Evolutionary conservation across 495 filamentous ascomycete genomes (phyloP).

Genomic region (Aspergillus kassunensis): DNA sequence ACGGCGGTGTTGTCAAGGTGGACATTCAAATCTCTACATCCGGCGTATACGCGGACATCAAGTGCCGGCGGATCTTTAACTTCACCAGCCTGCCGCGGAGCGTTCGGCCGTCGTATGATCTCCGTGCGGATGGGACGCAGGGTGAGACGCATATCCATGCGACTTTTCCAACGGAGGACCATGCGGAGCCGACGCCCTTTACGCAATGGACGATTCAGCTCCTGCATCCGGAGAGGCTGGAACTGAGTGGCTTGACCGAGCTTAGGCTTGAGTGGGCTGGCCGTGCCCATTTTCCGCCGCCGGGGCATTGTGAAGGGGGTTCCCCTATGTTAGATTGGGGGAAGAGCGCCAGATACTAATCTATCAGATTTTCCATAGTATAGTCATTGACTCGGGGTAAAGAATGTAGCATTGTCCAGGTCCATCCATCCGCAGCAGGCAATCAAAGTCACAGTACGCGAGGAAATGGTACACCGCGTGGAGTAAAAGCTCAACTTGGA

Average conservation of each 20-base stretch:
- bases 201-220: neutral
- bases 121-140: neutral
- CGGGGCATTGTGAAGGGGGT: too few relatives aligned
- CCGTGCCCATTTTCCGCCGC: neutral
- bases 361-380: too few relatives aligned
- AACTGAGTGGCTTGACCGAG: neutral
- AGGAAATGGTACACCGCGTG: too few relatives aligned
- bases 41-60: neutral
- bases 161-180: neutral
- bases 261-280: neutral
- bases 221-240: neutral
- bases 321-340: too few relatives aligned
- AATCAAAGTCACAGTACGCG: too few relatives aligned
- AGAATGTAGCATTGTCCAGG: too few relatives aligned
- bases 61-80: neutral
- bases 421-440: too few relatives aligned
- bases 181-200: neutral
- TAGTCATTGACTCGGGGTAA: too few relatives aligned
- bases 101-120: neutral
- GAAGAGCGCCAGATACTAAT: too few relatives aligned
- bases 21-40: neutral
- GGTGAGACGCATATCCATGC: neutral
- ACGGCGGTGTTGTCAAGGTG: neutral
- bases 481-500: too few relatives aligned
- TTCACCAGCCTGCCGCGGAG: neutral